Conservation (phyloP, 495 filamentous ascomycete species). For the Aspergillus homomorphus region DNA sequence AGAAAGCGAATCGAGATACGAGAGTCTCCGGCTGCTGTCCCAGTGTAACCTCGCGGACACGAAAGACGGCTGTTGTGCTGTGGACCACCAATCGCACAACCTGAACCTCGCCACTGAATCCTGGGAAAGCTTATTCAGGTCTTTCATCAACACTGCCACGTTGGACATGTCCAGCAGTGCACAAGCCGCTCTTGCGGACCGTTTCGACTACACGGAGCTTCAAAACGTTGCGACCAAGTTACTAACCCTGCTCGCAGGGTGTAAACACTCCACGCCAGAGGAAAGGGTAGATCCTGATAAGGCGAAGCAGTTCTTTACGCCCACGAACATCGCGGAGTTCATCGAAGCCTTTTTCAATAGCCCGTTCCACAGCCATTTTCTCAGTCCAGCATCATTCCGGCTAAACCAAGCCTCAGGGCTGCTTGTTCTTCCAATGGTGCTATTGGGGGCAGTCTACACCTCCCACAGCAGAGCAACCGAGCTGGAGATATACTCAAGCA, state of each 20-base stretch:
- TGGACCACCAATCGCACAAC: background rate
- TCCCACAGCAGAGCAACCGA: background rate
- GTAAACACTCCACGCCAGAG: background rate
- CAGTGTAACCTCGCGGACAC: background rate
- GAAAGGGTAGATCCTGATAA: background rate
- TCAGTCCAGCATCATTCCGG: constrained; percentile 5
- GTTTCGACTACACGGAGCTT: background rate
- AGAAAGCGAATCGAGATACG: background rate
- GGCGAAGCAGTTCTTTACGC: background rate
- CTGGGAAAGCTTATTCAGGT: background rate
- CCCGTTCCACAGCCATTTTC: background rate
- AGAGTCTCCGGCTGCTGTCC: background rate
- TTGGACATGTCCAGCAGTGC: background rate
- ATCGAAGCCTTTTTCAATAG: constrained; percentile 1
- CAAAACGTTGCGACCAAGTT: background rate
- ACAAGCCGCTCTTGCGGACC: background rate
- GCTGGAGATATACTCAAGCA: background rate
- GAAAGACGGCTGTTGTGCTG: background rate
- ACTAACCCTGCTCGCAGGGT: background rate
- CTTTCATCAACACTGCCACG: background rate
- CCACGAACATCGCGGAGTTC: background rate
- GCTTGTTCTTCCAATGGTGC: background rate
- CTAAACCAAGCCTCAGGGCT: background rate
- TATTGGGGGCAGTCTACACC: background rate
- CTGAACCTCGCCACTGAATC: background rate